Conservation (phyloP, 179 eudicot genomes). For the Beta macrorhiza region DNA sequence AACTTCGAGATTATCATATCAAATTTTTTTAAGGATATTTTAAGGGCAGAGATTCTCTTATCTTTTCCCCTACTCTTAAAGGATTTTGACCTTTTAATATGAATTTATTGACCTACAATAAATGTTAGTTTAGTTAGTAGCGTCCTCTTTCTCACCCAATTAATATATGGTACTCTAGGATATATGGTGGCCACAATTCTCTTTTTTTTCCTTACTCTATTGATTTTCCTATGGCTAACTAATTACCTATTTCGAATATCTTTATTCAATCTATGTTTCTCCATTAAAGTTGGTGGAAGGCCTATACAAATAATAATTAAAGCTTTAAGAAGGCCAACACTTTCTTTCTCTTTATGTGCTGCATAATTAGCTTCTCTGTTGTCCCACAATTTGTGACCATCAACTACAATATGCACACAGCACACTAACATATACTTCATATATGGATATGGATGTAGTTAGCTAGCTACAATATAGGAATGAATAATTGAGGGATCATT, state of each 20-base stretch:
- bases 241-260: not conserved
- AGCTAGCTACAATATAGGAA: not conserved
- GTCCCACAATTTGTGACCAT: conserved; percentile 14
- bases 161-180: no score
- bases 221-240: no score
- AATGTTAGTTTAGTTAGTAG: no score
- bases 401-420: not conserved
- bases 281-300: conserved; percentile 18
- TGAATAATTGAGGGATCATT: conserved; percentile 6
- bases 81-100: no score
- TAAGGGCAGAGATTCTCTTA: no score
- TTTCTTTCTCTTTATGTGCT: not conserved
- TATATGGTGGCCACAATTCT: no score
- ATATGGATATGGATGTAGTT: not conserved
- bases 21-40: no score
- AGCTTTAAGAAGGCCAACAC: conserved; percentile 1
- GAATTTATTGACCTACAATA: no score
- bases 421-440: not conserved
- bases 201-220: no score
- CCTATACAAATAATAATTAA: conserved; percentile 1
- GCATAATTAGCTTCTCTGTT: not conserved
- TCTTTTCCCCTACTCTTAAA: no score
- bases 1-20: no score
- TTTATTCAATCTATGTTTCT: not conserved
- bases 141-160: no score